Evolutionary conservation across 2,329 filamentous ascomycete genomes (phyloP), one percentile per base, ranked within the genome.

Genomic region (Fusarium torulosum): DNA sequence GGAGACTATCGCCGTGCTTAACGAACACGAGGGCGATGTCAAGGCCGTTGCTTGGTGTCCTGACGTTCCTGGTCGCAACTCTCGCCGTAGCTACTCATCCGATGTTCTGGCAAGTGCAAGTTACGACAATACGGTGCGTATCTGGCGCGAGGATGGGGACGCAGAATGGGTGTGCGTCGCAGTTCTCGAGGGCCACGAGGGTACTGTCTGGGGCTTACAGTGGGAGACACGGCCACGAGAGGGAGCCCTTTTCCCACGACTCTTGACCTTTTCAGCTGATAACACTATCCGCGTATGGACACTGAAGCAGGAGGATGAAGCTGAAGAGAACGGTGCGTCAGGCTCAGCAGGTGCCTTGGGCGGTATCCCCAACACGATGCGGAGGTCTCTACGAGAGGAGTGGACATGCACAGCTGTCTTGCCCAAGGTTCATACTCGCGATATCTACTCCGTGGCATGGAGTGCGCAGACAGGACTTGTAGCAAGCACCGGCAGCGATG

Each of bases 1-100:
- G 83, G 96, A 99, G 84, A 98, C 96, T 3, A 90, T 98, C 17
- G 96, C 95, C 0, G 95, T 98, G 53, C 85, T 98, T 74, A 93
- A 92, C 79, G 96, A 98, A 80, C 96, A 99, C 77, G 91, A 94
- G 45, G 94, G 92, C 21, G 96, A 99, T 79, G 94, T 99, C 70
- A 99, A 99, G 78, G 93, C 90, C 67, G 92, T 99, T 3, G 88
- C 90, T 4, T 99, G 96, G 96, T 94, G 96, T 76, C 93, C 93
- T 0, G 88, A 90, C 53, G 86, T 85, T 21, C 81, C 83, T 13
- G 83, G 82, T 23, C 79, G 85, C 23, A 81, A 79, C 58, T 72
- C 77, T 19, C 75, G 77, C 14, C 78, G 84, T 41, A 79, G 81
- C 51, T 88, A 87, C 70, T 83, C 84, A 66, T 82, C 86, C 45